Base-by-base conservation (phyloP, 2,329 filamentous ascomycete species). In the Pseudocercospora eumusae region DNA sequence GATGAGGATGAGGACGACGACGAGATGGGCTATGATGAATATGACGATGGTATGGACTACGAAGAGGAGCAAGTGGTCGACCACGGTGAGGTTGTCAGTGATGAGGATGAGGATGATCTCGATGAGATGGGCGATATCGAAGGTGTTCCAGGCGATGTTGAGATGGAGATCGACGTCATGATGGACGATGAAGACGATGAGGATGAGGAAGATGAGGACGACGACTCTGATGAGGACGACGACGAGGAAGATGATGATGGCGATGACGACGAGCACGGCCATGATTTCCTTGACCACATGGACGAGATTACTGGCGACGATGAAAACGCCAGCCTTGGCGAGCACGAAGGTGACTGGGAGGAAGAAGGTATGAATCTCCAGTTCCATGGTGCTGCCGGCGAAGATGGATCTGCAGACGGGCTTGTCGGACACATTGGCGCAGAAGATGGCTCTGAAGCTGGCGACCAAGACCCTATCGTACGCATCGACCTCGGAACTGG, bases 21-120 rank as follows among this genome's bases (percentile, higher is more conserved):
- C 69, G 92, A 95, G 70, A 95, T 96, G 90, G 96, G 96, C 69
- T 90, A 92, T 56, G 92, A 95, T 63, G 91, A 93, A 63, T 93
- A 92, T 69, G 92, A 84, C 21, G 86, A 96, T 40, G 93, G 96
- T 68, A 95, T 97, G 87, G 91, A 96, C 59, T 96, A 96, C 70
- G 92, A 95, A 49, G 90, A 93, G 68, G 92, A 92, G 84, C 88
- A 88, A 60, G 90, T 87, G 0, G 85, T 86, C 66, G 90, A 93
- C 71, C 91, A 91, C 62, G 91, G 92, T 70, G 91, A 95, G 68
- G 89, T 93, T 60, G 87, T 96, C 61, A 96, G 93, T 71, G 93
- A 96, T 71, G 91, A 95, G 62, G 91, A 96, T 64, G 83, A 90
- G 65, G 91, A 96, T 61, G 90, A 90, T 27, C 83, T 92, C 56